Conservation (phyloP, 2,329 filamentous ascomycete species). For the Xylariaceae sp. region DNA sequence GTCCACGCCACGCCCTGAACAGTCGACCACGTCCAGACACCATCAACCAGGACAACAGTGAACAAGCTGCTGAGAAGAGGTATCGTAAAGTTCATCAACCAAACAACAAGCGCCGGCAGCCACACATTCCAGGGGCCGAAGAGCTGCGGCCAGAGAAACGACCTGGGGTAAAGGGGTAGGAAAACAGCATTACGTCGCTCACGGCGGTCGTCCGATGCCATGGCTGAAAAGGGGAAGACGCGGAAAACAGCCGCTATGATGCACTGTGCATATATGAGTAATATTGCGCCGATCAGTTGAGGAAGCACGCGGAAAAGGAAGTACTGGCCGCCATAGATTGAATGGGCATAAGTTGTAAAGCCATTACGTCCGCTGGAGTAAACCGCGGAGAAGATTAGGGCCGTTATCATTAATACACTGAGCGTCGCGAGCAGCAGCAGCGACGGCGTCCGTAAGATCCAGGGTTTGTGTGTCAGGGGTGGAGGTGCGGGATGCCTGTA, state of each 20-base stretch:
- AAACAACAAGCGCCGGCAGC: conserved; percentile 70
- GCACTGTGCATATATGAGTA: conserved; percentile 79
- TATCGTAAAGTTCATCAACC: conserved; percentile 79
- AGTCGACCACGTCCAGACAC: conserved; percentile 77
- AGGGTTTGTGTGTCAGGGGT: conserved; percentile 73
- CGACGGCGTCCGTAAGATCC: conserved; percentile 70
- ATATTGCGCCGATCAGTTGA: conserved; percentile 71
- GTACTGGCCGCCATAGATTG: conserved; percentile 74
- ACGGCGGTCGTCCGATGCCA: conserved; percentile 68
- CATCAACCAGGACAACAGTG: conserved; percentile 62
- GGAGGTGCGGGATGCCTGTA: conserved; percentile 43
- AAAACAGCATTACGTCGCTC: conserved; percentile 71
- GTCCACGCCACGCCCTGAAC: conserved; percentile 81
- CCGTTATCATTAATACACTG: conserved; percentile 73
- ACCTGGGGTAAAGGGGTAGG: conserved; percentile 69
- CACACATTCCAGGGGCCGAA: conserved; percentile 70
- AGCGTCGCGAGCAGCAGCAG: conserved; percentile 65
- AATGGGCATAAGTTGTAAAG: conserved; percentile 68
- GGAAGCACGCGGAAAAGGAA: conserved; percentile 88
- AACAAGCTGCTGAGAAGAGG: conserved; percentile 83
- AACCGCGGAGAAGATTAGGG: conserved; percentile 73
- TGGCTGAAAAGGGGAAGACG: conserved; percentile 76
- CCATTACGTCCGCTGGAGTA: conserved; percentile 69
- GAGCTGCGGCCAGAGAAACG: conserved; percentile 68
- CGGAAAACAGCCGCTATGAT: conserved; percentile 77